Evolutionary conservation across 2,329 filamentous ascomycete species (phyloP), one percentile per base, ranked within the genome.

Genomic region (Knufia fluminis): DNA sequence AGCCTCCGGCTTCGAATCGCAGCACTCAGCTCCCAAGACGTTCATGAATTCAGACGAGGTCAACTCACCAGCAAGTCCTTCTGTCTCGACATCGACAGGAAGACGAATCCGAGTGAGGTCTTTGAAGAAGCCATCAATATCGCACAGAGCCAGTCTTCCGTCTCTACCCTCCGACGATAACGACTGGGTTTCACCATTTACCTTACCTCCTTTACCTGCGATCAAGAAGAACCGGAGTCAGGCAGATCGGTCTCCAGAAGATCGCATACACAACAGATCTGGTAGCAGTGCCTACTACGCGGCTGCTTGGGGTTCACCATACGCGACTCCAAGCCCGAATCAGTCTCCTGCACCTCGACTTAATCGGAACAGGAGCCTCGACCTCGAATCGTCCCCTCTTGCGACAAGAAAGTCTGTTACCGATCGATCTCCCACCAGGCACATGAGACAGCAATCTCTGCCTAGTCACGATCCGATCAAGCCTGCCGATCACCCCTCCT

Each of bases 281-380:
- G 72, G 74, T 54, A 74, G 71, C 51, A 72, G 69, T 55, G 64
- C 72, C 41, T 79, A 77, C 62, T 79, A 79, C 62, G 92, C 87
- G 41, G 84, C 88, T 43, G 90, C 84, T 64, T 95, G 90, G 89
- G 90, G 90, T 50, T 95, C 89, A 48, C 90, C 90, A 19, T 95
- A 95, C 68, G 82, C 85, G 49, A 76, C 83, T 33, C 71, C 75
- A 10, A 83, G 69, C 57, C 65, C 68, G 45, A 65, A 68, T 45
- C 62, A 63, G 56, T 57, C 68, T 20, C 68, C 68, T 51, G 62
- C 64, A 56, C 63, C 64, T 46, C 52, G 45, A 26, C 17, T 40
- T 9, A 33, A 20, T 8, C 32, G 17, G 55, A 56, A 69, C 68
- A 35, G 65, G 65, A 26, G 57, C 55, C 46, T 64, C 63, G 44